Percentiles rank a stretch among this genome's conserved stretches.
Conservation (phyloP, 31 red algal species). For the Endocladia muricata region DNA sequence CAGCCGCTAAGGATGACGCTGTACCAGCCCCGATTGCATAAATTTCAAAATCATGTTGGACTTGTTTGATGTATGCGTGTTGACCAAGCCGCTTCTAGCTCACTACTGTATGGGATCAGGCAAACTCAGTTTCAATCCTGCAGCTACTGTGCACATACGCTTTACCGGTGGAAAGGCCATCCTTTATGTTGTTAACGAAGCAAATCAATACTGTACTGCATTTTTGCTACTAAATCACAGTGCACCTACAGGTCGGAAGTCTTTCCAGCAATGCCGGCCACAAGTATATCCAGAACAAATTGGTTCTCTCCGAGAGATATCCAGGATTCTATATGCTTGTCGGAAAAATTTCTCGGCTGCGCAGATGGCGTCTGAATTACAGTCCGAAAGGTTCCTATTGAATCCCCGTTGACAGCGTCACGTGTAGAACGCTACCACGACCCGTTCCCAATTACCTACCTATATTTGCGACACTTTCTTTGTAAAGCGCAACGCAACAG, state of each 20-base stretch:
- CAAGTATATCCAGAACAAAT: conserved; percentile 20
- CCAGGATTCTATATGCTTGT: conserved; percentile 32
- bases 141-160: neutral
- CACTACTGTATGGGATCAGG: neutral
- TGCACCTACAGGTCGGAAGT: neutral
- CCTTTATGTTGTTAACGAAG: neutral
- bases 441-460: conserved; percentile 1
- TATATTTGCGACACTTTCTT: no score
- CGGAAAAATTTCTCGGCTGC: neutral
- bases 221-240: neutral
- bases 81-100: neutral
- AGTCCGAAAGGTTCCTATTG: conserved; percentile 17
- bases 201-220: neutral
- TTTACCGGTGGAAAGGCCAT: neutral
- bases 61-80: neutral
- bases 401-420: conserved; percentile 10
- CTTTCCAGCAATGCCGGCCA: neutral
- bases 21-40: neutral
- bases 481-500: neutral
- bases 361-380: conserved; percentile 5
- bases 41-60: neutral
- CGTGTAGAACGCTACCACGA: conserved; percentile 40
- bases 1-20: no score
- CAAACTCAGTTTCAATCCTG: neutral
- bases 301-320: conserved; percentile 25